Evolutionary conservation across 2,329 filamentous ascomycete species (phyloP).

Genomic region (Trichoderma harzianum): DNA sequence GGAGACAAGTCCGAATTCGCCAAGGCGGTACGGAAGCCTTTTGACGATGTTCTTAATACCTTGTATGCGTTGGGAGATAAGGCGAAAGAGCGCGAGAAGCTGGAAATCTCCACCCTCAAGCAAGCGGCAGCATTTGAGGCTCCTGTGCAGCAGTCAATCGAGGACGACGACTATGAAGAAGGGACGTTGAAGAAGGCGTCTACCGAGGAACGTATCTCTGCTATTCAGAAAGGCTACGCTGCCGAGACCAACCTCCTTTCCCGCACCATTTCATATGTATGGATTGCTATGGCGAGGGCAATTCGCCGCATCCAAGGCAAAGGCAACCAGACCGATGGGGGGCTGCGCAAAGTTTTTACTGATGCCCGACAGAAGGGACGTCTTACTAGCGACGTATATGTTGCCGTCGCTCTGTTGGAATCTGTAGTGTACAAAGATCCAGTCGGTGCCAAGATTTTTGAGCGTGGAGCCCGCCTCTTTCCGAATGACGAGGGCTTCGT

Average conservation of each 20-base stretch:
- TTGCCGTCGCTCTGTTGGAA: slow-evolving; percentile 88
- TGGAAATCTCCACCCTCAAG: slow-evolving; percentile 56
- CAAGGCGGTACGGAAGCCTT: slow-evolving; percentile 75
- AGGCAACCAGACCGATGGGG: slow-evolving; percentile 61
- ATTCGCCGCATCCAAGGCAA: slow-evolving; percentile 94
- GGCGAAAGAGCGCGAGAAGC: slow-evolving; percentile 59
- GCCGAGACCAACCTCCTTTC: slow-evolving; percentile 73
- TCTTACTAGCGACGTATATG: slow-evolving; percentile 90
- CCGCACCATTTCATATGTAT: slow-evolving; percentile 84
- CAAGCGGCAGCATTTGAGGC: slow-evolving; percentile 44
- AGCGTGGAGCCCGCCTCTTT: slow-evolving; percentile 88
- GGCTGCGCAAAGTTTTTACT: slow-evolving; percentile 82
- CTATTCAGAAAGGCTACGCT: slow-evolving; percentile 63
- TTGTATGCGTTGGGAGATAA: slow-evolving; percentile 85
- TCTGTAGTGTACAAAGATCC: slow-evolving; percentile 94
- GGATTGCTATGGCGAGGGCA: slow-evolving; percentile 90
- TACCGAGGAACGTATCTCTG: slow-evolving; percentile 61
- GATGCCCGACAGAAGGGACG: slow-evolving; percentile 85
- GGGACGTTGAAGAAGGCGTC: slow-evolving; percentile 47
- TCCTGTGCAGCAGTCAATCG: slow-evolving; percentile 37
- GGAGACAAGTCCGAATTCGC: slow-evolving; percentile 74
- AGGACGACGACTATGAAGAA: slow-evolving; percentile 48
- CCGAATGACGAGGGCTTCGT: slow-evolving; percentile 92
- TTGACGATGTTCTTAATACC: slow-evolving; percentile 76
- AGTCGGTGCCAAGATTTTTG: slow-evolving; percentile 91